Conservation (phyloP, 345 rosid species). For the Eucalyptus marginata region DNA sequence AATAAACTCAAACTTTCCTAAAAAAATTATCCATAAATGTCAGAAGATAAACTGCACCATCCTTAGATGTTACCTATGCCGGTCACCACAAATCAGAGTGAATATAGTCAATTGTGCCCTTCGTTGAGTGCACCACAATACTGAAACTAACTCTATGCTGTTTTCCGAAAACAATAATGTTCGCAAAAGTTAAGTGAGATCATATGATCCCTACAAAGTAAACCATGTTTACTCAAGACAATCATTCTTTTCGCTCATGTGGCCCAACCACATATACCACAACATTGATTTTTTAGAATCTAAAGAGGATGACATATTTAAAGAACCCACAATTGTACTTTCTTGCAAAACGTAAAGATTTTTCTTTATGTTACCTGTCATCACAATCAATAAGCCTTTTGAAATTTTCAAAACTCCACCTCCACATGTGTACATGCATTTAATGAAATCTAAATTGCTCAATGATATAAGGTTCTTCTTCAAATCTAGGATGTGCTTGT, state of each 20-base stretch:
- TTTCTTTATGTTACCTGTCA: too few species aligned
- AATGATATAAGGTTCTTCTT: neutral
- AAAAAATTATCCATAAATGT: too few species aligned
- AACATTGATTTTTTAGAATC: too few species aligned
- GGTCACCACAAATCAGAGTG: neutral
- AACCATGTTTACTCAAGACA: neutral
- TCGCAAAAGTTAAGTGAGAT: neutral
- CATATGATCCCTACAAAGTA: neutral
- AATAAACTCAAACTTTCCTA: fast-evolving
- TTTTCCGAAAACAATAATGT: too few species aligned
- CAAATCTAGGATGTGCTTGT: neutral
- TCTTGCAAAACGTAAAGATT: too few species aligned
- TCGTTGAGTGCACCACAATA: fast-evolving
- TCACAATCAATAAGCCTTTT: neutral
- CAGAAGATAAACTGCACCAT: fast-evolving
- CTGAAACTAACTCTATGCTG: fast-evolving
- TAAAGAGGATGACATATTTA: too few species aligned
- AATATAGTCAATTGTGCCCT: fast-evolving
- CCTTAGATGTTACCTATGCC: too few species aligned
- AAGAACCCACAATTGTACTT: too few species aligned
- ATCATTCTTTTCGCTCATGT: neutral
- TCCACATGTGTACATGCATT: neutral
- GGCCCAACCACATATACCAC: neutral
- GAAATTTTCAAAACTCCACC: neutral
- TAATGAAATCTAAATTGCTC: neutral